phyloP scores from a whole-genome alignment of 768 basidiomycete species.

The Agaricus blazei region DNA sequence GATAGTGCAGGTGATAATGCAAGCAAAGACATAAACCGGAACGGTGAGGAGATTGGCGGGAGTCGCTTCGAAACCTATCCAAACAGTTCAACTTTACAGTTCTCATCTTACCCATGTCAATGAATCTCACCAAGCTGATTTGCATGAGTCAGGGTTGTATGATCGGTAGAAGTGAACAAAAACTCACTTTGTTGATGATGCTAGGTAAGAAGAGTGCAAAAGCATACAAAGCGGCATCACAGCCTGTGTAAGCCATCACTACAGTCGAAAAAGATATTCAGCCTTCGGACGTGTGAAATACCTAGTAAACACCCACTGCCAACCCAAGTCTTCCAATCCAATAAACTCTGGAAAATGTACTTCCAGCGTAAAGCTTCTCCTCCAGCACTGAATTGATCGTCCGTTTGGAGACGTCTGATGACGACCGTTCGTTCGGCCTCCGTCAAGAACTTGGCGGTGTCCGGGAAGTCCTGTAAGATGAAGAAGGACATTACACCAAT shows the following conservation, averaged over 20 bases:
- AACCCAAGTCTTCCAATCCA: conserved; percentile 75
- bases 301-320: conserved; percentile 28
- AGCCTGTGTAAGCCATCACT: conserved; percentile 56
- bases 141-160: no score
- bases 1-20: conserved; percentile 57
- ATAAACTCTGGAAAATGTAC: conserved; percentile 52
- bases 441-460: conserved; percentile 73
- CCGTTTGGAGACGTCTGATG: conserved; percentile 58
- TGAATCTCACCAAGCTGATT: conserved; percentile 6
- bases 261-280: not conserved
- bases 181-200: conserved; percentile 63
- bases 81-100: not conserved
- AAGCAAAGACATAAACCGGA: conserved; percentile 70
- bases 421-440: conserved; percentile 65
- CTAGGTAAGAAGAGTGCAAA: conserved; percentile 76
- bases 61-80: conserved; percentile 58
- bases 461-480: conserved; percentile 81
- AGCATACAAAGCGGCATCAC: conserved; percentile 67
- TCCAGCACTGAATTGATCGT: conserved; percentile 69
- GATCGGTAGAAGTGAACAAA: not conserved
- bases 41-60: conserved; percentile 73
- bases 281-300: not conserved
- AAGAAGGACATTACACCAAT: conserved; percentile 64
- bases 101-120: not conserved
- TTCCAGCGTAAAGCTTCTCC: conserved; percentile 58